A percentile compares a stretch with the other conserved stretches of the same genome.
phyloP scores from a whole-genome alignment of 352 stramenopile species.

The Lagenidium sp. region DNA sequence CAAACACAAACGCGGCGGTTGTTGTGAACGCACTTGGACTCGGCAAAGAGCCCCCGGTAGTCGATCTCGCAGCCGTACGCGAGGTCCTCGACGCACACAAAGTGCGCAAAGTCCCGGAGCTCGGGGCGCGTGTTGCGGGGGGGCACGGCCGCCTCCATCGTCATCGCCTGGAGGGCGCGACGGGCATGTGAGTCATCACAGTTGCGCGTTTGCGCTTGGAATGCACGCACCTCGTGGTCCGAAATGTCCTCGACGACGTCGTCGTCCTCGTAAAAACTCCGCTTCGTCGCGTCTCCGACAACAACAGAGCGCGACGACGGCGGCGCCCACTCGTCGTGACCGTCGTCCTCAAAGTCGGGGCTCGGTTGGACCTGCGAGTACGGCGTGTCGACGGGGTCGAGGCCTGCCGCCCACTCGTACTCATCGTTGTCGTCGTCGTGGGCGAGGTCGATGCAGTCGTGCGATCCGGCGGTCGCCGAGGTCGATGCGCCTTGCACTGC shows the following conservation, averaged over 20 bases:
- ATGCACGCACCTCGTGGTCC: constrained; percentile 37
- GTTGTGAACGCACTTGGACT: constrained; percentile 31
- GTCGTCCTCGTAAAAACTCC: constrained; percentile 3
- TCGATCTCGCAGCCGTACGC: constrained; percentile 37
- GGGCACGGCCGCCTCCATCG: no score
- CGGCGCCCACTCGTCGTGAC: neutral
- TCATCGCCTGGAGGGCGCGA: no score
- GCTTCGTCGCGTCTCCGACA: no score
- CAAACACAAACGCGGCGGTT: no score
- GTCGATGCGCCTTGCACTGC: no score
- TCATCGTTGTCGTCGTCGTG: neutral
- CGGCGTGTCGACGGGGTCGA: no score
- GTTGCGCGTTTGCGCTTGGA: no score
- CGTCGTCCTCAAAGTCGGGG: neutral
- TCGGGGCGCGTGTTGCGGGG: constrained; percentile 22
- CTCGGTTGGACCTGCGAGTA: no score
- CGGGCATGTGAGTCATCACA: neutral
- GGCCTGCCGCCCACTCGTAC: neutral
- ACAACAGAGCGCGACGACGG: no score
- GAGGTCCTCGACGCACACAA: constrained; percentile 51
- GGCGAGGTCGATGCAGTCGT: neutral
- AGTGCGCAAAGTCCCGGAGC: constrained; percentile 42
- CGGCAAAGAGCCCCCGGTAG: constrained; percentile 49
- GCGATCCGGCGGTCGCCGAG: no score
- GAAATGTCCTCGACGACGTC: constrained; percentile 33